A percentile compares a stretch with the other conserved stretches of the same genome.
These are phyloP conservation scores for Tolypocladium tropicale DNA, from an alignment of 2,329 filamentous ascomycete genomes.

Conservation along the genomic window DNA sequence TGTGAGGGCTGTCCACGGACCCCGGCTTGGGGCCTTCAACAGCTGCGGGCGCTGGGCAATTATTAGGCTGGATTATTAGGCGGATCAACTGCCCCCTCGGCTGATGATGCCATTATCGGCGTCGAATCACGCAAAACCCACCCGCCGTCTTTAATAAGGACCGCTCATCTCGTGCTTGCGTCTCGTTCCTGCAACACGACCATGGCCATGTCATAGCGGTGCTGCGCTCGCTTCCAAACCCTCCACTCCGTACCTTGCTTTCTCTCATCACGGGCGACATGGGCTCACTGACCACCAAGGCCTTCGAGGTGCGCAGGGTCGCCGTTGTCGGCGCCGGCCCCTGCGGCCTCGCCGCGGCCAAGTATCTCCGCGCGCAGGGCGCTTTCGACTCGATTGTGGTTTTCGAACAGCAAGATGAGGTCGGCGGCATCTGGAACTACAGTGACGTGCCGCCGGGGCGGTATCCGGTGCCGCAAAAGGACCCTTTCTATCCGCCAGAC, in stretches of 20 bases:
- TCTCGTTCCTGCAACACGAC: not conserved
- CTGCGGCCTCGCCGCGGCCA: slow-evolving; percentile 66
- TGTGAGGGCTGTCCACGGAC: too few species aligned
- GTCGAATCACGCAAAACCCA: not conserved
- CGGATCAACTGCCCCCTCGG: not conserved
- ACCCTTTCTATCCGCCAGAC: slow-evolving; percentile 51
- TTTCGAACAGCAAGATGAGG: slow-evolving; percentile 68
- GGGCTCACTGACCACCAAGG: slow-evolving; percentile 15
- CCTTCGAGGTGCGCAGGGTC: slow-evolving; percentile 47
- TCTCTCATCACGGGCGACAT: slow-evolving; percentile 6
- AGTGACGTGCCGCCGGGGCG: slow-evolving; percentile 37
- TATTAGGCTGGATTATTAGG: not conserved
- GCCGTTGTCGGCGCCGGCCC: slow-evolving; percentile 80
- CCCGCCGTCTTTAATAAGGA: too few species aligned
- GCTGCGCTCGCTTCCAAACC: too few species aligned
- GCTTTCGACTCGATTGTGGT: slow-evolving; percentile 60
- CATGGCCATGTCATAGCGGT: not conserved
- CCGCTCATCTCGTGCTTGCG: not conserved
- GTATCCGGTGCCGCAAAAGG: slow-evolving; percentile 57
- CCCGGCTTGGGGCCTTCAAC: not conserved
- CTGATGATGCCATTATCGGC: not conserved
- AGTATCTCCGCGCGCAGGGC: slow-evolving; percentile 64
- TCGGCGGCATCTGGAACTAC: slow-evolving; percentile 85
- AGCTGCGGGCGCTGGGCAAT: not conserved
- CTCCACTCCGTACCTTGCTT: too few species aligned